A percentile compares a stretch with the other conserved stretches of the same genome.
Conservation (phyloP, 306 rosid species). For the Bauhinia variegata region DNA sequence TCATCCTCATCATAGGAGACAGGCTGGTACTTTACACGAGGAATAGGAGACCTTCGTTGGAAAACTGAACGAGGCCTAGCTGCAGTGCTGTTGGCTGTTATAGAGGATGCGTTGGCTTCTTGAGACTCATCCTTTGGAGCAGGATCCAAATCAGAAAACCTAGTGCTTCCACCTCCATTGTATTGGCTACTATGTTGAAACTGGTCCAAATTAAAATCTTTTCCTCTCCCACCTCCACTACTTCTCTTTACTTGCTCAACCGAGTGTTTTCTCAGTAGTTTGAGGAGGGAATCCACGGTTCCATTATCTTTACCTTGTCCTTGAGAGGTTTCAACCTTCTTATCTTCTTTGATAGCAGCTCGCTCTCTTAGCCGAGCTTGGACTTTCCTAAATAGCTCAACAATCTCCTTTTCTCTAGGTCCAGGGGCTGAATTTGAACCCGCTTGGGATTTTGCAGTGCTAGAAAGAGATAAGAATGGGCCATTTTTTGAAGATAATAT, state of each 20-base stretch:
- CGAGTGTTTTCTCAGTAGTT: constrained; percentile 81
- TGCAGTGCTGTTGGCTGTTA: background rate
- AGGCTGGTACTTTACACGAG: constrained; percentile 69
- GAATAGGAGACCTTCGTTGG: constrained; percentile 82
- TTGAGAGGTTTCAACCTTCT: constrained; percentile 62
- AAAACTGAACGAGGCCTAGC: constrained; percentile 79
- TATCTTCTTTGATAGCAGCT: constrained; percentile 74
- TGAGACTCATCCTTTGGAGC: constrained; percentile 53
- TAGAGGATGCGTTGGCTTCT: constrained; percentile 48
- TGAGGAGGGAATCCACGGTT: constrained; percentile 90
- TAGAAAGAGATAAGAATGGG: constrained; percentile 60
- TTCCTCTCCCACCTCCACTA: constrained; percentile 45
- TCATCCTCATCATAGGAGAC: constrained; percentile 46
- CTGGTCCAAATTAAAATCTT: constrained; percentile 51
- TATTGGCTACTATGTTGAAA: constrained; percentile 49
- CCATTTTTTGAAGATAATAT: constrained; percentile 76
- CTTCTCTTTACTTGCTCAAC: constrained; percentile 74
- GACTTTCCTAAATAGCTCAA: constrained; percentile 89
- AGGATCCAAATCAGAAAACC: constrained; percentile 51
- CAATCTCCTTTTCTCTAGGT: constrained; percentile 92
- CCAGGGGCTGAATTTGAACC: constrained; percentile 87
- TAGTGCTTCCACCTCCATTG: constrained; percentile 43
- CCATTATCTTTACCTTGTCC: constrained; percentile 67
- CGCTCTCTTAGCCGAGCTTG: constrained; percentile 90
- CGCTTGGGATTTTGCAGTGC: constrained; percentile 65